Evolutionary conservation across 2,329 filamentous ascomycete species (phyloP).

Genomic region (Cladobotryum mycophilum): DNA sequence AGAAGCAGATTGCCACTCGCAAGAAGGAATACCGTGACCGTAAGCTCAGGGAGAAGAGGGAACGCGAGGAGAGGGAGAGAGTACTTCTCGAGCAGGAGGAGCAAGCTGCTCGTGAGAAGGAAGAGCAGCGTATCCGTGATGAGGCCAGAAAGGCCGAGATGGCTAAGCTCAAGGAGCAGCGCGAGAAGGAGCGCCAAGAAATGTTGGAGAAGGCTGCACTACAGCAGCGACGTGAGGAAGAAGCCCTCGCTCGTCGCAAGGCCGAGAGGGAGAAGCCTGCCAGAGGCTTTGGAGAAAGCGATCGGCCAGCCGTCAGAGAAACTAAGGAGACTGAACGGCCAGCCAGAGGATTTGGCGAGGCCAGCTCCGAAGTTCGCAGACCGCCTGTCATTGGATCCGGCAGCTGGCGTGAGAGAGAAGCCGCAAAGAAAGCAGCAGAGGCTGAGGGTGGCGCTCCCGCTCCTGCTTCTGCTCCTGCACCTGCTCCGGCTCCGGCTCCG

Average conservation of each 20-base stretch:
- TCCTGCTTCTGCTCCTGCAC: not conserved
- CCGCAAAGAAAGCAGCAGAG: constrained; percentile 25
- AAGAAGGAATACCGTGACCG: constrained; percentile 84
- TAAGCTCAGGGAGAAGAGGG: constrained; percentile 73
- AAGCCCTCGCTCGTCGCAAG: constrained; percentile 70
- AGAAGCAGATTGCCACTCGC: constrained; percentile 82
- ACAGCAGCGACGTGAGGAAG: constrained; percentile 80
- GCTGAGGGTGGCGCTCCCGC: constrained; percentile 12
- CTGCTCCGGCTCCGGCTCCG: not conserved
- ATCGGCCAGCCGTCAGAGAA: constrained; percentile 1
- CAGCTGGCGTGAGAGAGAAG: constrained; percentile 39
- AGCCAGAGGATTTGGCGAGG: not conserved
- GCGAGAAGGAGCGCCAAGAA: constrained; percentile 63
- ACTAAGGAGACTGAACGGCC: constrained; percentile 21
- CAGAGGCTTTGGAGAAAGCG: constrained; percentile 22
- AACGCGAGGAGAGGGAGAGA: constrained; percentile 78
- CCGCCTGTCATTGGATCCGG: constrained; percentile 30
- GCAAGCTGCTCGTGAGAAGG: constrained; percentile 70
- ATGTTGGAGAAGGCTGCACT: constrained; percentile 55
- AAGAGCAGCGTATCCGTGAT: constrained; percentile 73
- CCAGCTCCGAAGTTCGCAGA: constrained; percentile 19
- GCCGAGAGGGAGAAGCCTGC: constrained; percentile 53
- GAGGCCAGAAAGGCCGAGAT: constrained; percentile 72
- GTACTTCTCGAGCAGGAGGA: constrained; percentile 79
- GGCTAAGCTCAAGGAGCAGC: constrained; percentile 59